Evolutionary conservation across 2,329 filamentous ascomycete species (phyloP), one percentile per base, ranked within the genome.

Genomic region (Alternaria tenuissima): DNA sequence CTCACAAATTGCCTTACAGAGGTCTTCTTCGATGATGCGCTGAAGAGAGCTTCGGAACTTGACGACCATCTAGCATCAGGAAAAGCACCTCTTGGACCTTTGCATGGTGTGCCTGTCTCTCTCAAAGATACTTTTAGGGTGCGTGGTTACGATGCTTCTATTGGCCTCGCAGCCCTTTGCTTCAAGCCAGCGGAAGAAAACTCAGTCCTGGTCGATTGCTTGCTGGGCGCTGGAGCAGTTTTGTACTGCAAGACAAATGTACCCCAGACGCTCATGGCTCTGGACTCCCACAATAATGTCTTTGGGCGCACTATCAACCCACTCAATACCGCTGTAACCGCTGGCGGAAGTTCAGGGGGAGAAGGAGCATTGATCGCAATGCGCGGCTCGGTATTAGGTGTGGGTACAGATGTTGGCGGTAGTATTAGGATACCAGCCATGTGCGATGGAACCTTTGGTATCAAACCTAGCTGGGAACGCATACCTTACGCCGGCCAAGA

Each of bases 371-470:
- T 87, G 3, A 52, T 86, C 2, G 82, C 80, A 0, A 79, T 83
- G 67, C 72, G 81, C 20, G 84, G 84, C 0, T 83, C 80, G 9
- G 63, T 83, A 0, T 65, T 86, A 0, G 85, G 84, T 4, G 80
- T 86, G 1, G 85, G 84, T 3, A 86, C 85, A 4, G 85, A 87
- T 66, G 81, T 86, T 7, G 84, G 84, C n/a, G 84, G 84, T 8
- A 81, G 78, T 3, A 84, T 86, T 54, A 78, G 85, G 3, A 80
- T 86, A 14, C 85, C 85, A 0, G 80, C 84, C 0, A 80, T 82
- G 65, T 80, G 84, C 55, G 81, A 84, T 61, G 83, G 82, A 3
- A 70, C 84, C 0, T 85, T 82, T 42, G 84, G 83, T 6, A 70
- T 79, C 69, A 84, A 81, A 68, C 81, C 76, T 32, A 82, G 69